Base-by-base conservation (phyloP, 495 filamentous ascomycete species). In the Neurospora sp. region DNA sequence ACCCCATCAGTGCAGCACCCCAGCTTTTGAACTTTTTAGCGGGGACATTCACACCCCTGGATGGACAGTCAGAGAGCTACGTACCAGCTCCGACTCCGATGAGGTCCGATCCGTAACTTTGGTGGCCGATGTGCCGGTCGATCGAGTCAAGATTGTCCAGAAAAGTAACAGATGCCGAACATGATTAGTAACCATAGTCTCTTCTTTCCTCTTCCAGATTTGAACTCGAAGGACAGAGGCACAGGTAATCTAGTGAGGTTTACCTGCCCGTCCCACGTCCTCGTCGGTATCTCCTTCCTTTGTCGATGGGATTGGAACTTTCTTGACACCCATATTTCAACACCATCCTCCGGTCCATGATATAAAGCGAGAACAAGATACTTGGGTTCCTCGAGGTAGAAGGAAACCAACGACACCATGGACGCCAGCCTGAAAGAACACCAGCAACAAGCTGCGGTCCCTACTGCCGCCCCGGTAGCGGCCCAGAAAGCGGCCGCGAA, bases 401-500 rank as follows among this genome's bases (percentile, higher is more conserved):
- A 65, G 53, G 27, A 65, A 61, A 7, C 12, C 53, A 37, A 0
- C 27, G 20, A 40, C 68, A 35, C 74, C 75, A 79, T 78, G 75
- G 71, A 74, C 8, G 42, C 72, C 68, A 41, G 71, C 48, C 5
- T 69, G 6, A 69, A 48, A 69, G 48, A 71, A 31, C 70, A 72
- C 37, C 38, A n/a, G 40, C 27, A 27, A 40, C 39, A 73, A 6
- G 16, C 73, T 39, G 38, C 76, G 70, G 71, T 71, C 4, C 27
- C 73, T 40, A 53, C 69, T 20, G 41, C 72, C 7, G 46, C 68
- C 1, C 76, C 73, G 41, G 39, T 71, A 59, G 44, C 73, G 18
- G 71, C 69, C 7, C 59, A 72, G 27, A 73, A 76, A 71, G 68
- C 80, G 70, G 73, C 69, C 48, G 40, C 81, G 53, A 84, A 87